Evolutionary conservation across 1,139 yeast species (phyloP), one percentile per base, ranked within the genome.

Genomic region (Candida sp.): DNA sequence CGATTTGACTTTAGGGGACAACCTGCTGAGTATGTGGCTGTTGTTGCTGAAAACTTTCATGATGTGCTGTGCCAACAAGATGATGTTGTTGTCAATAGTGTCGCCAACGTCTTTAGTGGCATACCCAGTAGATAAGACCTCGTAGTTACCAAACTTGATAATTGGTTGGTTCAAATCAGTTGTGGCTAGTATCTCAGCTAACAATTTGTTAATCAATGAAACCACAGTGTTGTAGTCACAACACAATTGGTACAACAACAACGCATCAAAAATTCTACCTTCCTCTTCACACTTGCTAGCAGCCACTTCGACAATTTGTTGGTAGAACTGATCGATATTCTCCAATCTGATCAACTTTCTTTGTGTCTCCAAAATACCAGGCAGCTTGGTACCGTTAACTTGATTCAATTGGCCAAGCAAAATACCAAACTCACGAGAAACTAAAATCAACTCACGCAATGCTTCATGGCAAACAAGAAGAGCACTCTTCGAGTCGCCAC

Each of bases 211-310:
- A 55, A 93, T 83, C 54, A 91, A 81, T 1, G 81, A 69, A 11
- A 93, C 82, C n/a, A 91, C 98, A 30, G 90, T 86, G 63, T 90
- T 90, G 67, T 88, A 89, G 62, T 93, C 97, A 69, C 90, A 96
- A 49, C 97, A 84, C 56, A 93, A 80, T 71, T 93, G 97, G 65
- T 90, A 94, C 51, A 94, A 77, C 50, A 90, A 74, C 52, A 96
- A 81, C 8, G 98, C 91, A 65, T 96, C 98, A 55, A 89, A 84
- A 4, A 86, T 79, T 61, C 97, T 81, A 3, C 98, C 98, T 65
- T 92, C 98, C 59, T 91, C 96, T 63, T 90, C 96, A 31, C 98
- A 96, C 59, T 84, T 85, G 48, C 80, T 78, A 2, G 98, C 98
- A 28, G 97, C 92, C 54, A 84, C 85, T 62, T 89, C 96, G 5